These are phyloP conservation scores for Testicularia cyperi DNA, from an alignment of 1,284 basidiomycete species.

Conservation along the genomic window DNA sequence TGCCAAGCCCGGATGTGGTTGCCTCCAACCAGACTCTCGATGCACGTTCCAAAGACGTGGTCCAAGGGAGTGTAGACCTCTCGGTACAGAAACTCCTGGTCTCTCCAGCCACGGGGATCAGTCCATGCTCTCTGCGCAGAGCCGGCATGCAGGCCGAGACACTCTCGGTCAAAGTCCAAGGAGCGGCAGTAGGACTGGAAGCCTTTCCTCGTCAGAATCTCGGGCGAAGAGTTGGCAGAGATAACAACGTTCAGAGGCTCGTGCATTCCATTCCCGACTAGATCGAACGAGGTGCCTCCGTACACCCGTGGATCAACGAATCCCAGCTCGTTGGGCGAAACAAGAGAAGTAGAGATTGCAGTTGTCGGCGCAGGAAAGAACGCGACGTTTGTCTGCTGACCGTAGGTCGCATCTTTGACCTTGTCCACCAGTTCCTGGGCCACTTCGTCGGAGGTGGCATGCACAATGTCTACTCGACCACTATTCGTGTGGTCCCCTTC, in stretches of 20 bases:
- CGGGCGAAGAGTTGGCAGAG: constrained; percentile 36
- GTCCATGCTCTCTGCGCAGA: constrained; percentile 34
- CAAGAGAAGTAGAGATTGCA: background rate
- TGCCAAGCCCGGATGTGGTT: constrained; percentile 75
- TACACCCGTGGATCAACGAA: constrained; percentile 43
- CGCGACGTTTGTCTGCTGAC: constrained; percentile 13
- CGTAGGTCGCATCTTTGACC: constrained; percentile 9
- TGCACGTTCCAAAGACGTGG: constrained; percentile 43
- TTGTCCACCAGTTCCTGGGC: background rate
- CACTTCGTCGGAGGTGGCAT: background rate
- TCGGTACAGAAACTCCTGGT: constrained; percentile 46
- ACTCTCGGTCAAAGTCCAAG: constrained; percentile 55
- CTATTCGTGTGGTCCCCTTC: too few species aligned
- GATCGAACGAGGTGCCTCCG: constrained; percentile 39
- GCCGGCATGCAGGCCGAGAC: constrained; percentile 52
- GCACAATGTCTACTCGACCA: too few species aligned
- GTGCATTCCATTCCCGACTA: constrained; percentile 30
- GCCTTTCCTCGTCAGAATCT: constrained; percentile 44
- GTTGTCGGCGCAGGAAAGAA: constrained; percentile 2
- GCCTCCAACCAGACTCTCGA: constrained; percentile 81
- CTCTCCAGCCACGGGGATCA: constrained; percentile 35
- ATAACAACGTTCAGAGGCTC: constrained; percentile 58
- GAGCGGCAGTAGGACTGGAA: constrained; percentile 47
- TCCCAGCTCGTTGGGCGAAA: constrained; percentile 26
- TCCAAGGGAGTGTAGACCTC: constrained; percentile 43